Percentiles rank a stretch among this genome's conserved stretches.
phyloP scores from a whole-genome alignment of 2,329 filamentous ascomycete species.

The Colletotrichum australisinense region DNA sequence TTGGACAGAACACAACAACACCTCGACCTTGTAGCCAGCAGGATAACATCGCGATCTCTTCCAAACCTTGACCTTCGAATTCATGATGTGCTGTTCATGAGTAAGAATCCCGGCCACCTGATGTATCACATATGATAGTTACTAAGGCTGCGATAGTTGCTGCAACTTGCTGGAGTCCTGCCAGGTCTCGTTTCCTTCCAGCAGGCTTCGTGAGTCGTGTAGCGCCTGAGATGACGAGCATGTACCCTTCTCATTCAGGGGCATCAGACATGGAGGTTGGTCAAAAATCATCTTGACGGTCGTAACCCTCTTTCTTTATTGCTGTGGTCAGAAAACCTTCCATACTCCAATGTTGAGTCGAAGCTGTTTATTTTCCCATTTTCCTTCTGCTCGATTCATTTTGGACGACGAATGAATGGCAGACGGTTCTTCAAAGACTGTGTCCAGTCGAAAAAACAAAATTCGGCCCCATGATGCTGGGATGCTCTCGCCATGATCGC shows the following conservation, averaged over 20 bases:
- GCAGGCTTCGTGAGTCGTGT: not conserved
- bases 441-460: too few species aligned
- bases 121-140: not conserved
- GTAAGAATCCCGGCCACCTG: not conserved
- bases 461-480: too few species aligned
- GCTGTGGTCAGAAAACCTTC: not conserved
- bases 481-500: not conserved
- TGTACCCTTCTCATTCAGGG: not conserved
- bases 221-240: not conserved
- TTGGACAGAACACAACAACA: conserved; percentile 4
- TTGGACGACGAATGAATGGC: too few species aligned
- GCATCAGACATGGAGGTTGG: not conserved
- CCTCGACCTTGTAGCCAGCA: not conserved
- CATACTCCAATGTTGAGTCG: not conserved
- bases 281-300: not conserved
- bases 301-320: not conserved
- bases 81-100: not conserved
- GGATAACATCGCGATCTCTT: not conserved
- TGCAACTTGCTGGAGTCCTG: not conserved
- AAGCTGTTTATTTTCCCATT: not conserved
- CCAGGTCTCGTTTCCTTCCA: not conserved
- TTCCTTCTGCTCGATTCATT: too few species aligned
- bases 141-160: not conserved
- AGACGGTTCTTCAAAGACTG: too few species aligned
- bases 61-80: not conserved